Percentiles rank a stretch among this genome's conserved stretches.
Evolutionary conservation across 768 basidiomycete species (phyloP).

Genomic region (Pulveroboletus sp.): DNA sequence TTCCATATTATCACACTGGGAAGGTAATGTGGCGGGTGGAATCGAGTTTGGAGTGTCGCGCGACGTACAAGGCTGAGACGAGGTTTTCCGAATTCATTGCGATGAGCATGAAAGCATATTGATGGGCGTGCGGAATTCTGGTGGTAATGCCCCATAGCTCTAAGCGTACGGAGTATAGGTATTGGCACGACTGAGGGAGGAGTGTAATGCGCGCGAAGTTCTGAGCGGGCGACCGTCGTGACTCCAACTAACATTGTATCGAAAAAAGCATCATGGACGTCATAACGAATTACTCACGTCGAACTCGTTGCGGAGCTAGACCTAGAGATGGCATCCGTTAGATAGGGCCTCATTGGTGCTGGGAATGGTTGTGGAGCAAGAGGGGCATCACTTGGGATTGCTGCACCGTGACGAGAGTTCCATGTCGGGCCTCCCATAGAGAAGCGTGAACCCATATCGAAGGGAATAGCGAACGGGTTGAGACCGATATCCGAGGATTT

Average conservation of each 20-base stretch:
- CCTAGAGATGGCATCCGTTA: conserved; percentile 26
- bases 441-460: conserved; percentile 18
- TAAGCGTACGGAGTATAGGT: conserved; percentile 22
- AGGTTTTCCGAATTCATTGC: conserved; percentile 1
- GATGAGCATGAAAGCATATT: conserved; percentile 19
- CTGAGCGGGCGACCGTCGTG: conserved; percentile 20
- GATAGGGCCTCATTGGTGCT: conserved; percentile 10
- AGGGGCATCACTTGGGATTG: conserved; percentile 15
- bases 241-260: conserved; percentile 27
- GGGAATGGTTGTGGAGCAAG: conserved; percentile 24
- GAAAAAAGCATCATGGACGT: neutral
- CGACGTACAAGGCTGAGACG: conserved; percentile 4
- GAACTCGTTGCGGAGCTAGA: conserved; percentile 33
- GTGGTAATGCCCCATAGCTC: neutral
- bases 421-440: conserved; percentile 1
- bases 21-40: conserved; percentile 12
- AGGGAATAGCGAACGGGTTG: conserved; percentile 32
- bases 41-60: conserved; percentile 18
- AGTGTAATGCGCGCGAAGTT: conserved; percentile 9
- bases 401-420: conserved; percentile 2
- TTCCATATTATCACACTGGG: conserved; percentile 24
- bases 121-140: conserved; percentile 4
- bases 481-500: conserved; percentile 23
- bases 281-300: conserved; percentile 19
- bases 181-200: conserved; percentile 16